Evolutionary conservation across 2,329 filamentous ascomycete species (phyloP), one percentile per base, ranked within the genome.

Genomic region (Cordyceps pruinosa): DNA sequence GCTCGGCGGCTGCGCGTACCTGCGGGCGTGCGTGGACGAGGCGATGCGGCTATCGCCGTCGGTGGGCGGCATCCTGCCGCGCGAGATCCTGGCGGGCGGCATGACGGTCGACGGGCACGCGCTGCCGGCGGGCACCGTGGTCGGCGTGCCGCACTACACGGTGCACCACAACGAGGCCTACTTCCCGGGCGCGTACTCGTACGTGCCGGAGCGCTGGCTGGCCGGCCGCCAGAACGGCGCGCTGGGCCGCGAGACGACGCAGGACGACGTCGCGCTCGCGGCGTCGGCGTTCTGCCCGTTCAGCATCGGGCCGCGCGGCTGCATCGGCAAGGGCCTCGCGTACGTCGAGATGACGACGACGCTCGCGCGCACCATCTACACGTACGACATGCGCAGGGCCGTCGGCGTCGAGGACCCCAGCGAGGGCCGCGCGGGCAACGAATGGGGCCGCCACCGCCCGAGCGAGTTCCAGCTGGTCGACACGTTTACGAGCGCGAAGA

Each of bases 201-300:
- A 81, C 65, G 66, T 77, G 2, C 86, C 86, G 0, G 85, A 88
- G 73, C 79, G 86, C 25, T 89, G 86, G 86, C 72, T 87, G 17
- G 70, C 71, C 2, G 80, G 78, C 5, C 74, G 72, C 44, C 65
- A 62, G 68, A 77, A 69, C 66, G 69, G 64, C 44, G 59, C 67
- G 28, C 68, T 61, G 30, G 68, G 72, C 39, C 69, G 68, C 57
- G 63, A 67, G 30, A 76, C 77, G 1, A 78, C 72, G 5, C 77
- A 79, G 58, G 75, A 77, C 2, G 79, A 82, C 53, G 72, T 82
- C 2, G 73, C 76, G 3, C 66, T 74, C 5, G 86, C 87, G 2
- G 80, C 86, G 51, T 78, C 77, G 34, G 88, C 88, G 0, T 93
- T 89, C 71, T 90, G 86, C 61, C 87, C 89, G 2, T 90, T 90